Base-by-base conservation (phyloP, 768 basidiomycete species). In the Podaxis sp. region DNA sequence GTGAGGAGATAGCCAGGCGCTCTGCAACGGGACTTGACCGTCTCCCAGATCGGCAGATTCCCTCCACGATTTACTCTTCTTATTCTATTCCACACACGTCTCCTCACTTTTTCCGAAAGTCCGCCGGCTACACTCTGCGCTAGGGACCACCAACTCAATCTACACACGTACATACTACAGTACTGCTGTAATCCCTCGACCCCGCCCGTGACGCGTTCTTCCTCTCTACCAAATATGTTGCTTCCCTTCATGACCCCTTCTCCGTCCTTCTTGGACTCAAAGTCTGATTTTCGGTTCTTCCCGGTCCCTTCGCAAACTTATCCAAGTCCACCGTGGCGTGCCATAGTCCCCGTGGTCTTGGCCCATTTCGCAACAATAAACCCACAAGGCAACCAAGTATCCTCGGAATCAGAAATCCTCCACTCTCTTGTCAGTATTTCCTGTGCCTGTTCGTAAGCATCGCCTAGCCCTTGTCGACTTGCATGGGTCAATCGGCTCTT, bases 1-100 rank as follows among this genome's bases (percentile, higher is more conserved):
- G 60, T 61, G 60, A 40, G 30, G 40, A 40, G 39, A 53, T 51
- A 36, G 42, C 52, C 52, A 60, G 51, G 42, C 28, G 36, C 24
- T 49, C 33, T 40, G 24, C 36, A 40, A 40, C 48, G 48, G n/a
- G 9, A 33, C 17, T 33, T 53, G 13, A 33, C 8, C 9, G 52
- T 51, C 59, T 53, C 22, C n/a, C 52, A 59, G 46, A 59, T 59
- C 57, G 26, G 44, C 44, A 58, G 57, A 58, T 58, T 49, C 57
- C 57, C 44, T 24, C 39, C 54, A 40, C 54, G 17, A 33, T 33
- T 33, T 9, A 9, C 33, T 33, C 33, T 33, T 33, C 33, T 33
- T 46, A n/a, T 46, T 19, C 44, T 46, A 17, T 46, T 8, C 44
- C 17, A 46, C 19, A 44, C 12, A 46, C 44, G 24, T 42, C 8